Base-by-base conservation (phyloP, 2,329 filamentous ascomycete species). In the Venturia aucupariae region DNA sequence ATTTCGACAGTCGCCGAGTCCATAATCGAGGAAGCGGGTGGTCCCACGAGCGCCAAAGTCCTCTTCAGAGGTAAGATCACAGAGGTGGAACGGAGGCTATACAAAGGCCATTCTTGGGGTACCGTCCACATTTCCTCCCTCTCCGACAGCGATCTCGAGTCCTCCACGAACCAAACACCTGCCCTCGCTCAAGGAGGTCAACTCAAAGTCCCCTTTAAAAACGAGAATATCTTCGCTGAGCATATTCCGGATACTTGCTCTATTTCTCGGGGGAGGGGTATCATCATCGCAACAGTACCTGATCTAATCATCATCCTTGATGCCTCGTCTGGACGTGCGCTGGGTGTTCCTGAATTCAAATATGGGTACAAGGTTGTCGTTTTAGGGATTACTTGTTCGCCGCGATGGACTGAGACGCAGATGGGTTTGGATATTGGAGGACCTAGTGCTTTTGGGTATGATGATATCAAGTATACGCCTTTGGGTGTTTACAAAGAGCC, bases 171-270 rank as follows among this genome's bases (percentile, higher is more conserved):
- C 13, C 68, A 68, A 6, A n/a, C 61, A 38, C 62, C 69, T 3
- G 68, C 74, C 8, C 67, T 73, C 75, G 81, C 71, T 66, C 70
- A 54, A 30, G 72, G 70, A 7, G 84, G 84, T 0, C 75, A 72
- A 38, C 74, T 88, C 70, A 86, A 83, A 70, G 86, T 90, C 60
- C 86, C 86, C 0, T 89, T 89, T 77, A 89, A 89, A 75, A 90
- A 90, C 72, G 86, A 90, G 70, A 90, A 89, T 69, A 86, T 90
- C 55, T 82, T 82, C n/a, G 86, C 83, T 0, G 72, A 75, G 65
- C 73, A 76, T 48, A 71, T 70, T 7, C 66, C 73, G 68, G 66
- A 73, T 64, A 62, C 69, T 68, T 3, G 3, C 30, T 22, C 51
- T 13, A 22, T n/a, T n/a, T 2, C 51, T 19, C 3, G 51, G 6